A percentile compares a stretch with the other conserved stretches of the same genome.
Conservation (phyloP, 2,329 filamentous ascomycete genomes). For the Chaetomium olivaceum region DNA sequence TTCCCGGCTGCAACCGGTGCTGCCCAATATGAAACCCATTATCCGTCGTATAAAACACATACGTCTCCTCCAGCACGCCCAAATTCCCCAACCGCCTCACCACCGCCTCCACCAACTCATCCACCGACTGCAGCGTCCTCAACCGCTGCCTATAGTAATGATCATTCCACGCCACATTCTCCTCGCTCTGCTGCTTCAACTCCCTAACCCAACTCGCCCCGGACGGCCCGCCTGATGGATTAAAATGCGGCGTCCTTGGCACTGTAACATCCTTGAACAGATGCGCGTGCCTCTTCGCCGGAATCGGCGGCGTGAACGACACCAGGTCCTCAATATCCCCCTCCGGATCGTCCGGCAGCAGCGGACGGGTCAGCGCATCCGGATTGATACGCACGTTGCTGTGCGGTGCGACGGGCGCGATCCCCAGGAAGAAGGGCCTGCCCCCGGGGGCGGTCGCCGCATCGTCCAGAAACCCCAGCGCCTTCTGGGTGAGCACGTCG, state of each 20-base stretch:
- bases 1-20: conserved; percentile 59
- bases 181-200: conserved; percentile 41
- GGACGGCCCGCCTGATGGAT: conserved; percentile 51
- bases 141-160: conserved; percentile 50
- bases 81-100: conserved; percentile 33
- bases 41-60: conserved; percentile 59
- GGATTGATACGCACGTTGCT: conserved; percentile 42
- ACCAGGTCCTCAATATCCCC: conserved; percentile 16
- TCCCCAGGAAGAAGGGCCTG: conserved; percentile 58
- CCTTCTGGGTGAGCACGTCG: conserved; percentile 33
- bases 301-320: conserved; percentile 50
- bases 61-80: conserved; percentile 59
- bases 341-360: conserved; percentile 12
- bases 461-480: conserved; percentile 30
- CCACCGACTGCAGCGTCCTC: conserved; percentile 45
- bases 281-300: conserved; percentile 59
- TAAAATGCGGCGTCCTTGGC: conserved; percentile 66
- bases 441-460: conserved; percentile 7
- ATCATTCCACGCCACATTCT: conserved; percentile 49
- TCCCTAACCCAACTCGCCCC: conserved; percentile 49
- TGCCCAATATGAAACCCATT: conserved; percentile 63
- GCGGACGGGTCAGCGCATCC: not conserved
- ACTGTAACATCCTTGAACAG: conserved; percentile 61
- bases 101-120: conserved; percentile 46
- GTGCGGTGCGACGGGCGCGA: conserved; percentile 62